Evolutionary conservation across 257 asterid species (phyloP).

Genomic region (Catharanthus roseus): DNA sequence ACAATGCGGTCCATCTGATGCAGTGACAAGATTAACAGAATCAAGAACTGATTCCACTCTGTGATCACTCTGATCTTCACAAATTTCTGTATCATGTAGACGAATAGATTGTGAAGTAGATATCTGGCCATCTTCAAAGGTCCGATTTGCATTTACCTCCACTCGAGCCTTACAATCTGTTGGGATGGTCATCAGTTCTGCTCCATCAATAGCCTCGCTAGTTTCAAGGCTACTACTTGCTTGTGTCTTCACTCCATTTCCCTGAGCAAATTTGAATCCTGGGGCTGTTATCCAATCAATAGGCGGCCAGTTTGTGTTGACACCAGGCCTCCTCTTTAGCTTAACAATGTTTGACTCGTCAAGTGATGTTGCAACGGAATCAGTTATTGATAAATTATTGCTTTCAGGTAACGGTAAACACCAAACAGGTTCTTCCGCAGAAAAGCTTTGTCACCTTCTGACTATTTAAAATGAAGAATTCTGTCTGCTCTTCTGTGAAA

Average conservation of each 20-base stretch:
- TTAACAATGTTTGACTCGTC: slow-evolving; percentile 30
- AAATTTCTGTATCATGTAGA: slow-evolving; percentile 24
- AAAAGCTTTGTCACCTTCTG: slow-evolving; percentile 76
- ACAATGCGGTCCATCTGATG: slow-evolving; percentile 23
- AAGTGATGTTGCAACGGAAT: slow-evolving; percentile 13
- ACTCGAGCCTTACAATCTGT: slow-evolving; percentile 14
- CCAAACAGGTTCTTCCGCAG: slow-evolving; percentile 62
- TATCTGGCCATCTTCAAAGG: slow-evolving; percentile 23
- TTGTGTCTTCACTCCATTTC: slow-evolving; percentile 21
- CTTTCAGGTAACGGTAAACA: slow-evolving; percentile 44
- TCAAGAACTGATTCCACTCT: slow-evolving; percentile 17
- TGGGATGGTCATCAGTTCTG: slow-evolving; percentile 16
- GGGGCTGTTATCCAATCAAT: slow-evolving; percentile 70
- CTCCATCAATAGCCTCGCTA: slow-evolving; percentile 19
- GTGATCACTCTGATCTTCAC: slow-evolving; percentile 21
- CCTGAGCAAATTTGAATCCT: slow-evolving; percentile 32
- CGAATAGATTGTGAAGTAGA: slow-evolving; percentile 17
- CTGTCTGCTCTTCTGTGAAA: slow-evolving; percentile 73
- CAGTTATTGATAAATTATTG: slow-evolving; percentile 10
- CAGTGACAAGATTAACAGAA: slow-evolving; percentile 24
- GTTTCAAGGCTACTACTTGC: slow-evolving; percentile 20
- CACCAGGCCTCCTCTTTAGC: slow-evolving; percentile 27
- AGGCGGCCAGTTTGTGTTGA: slow-evolving; percentile 70
- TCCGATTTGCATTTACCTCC: slow-evolving; percentile 26
- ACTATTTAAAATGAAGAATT: slow-evolving; percentile 66